Base-by-base conservation (phyloP, 352 stramenopile species). In the Globisporangium middletonii region DNA sequence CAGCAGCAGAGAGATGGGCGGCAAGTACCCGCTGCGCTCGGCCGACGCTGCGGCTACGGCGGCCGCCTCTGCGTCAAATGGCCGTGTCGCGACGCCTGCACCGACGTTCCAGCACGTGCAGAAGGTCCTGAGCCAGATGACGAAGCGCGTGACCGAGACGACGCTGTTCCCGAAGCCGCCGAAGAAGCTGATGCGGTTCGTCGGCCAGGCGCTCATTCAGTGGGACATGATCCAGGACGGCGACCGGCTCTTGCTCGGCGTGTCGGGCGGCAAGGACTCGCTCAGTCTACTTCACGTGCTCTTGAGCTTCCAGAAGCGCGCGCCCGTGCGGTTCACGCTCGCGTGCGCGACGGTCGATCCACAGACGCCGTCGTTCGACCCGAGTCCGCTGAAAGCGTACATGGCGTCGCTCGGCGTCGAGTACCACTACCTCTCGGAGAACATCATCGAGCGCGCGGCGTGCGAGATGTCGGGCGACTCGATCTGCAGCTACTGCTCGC, bases 221-320 rank as follows among this genome's bases (percentile, higher is more conserved):
- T 98, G 88, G 88, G 68, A 95, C 60, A 98, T 99, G 94, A 96
- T 99, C 54, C 69, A 98, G 66, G 89, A 97, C 49, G 96, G 96
- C 18, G 96, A 99, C 73, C 74, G 90, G 4, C 69, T 99, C 45
- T 71, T 98, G 30, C 75, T 99, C 8, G 97, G 96, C 15, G 74
- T 99, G 7, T 98, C 90, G 11, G 97, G 97, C 28, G 97, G 97
- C 33, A 99, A 99, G 73, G 97, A 99, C 69, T 98, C 92, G n/a
- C 71, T 99, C 23, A 96, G 76, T 56, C 76, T 99, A 57, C 73
- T 99, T 42, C 97, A 99, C 68, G 87, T 97, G 49, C 72, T 99
- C 43, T 69, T 99, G 16, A 79, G 92, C 56, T 90, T 98, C 63
- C 86, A 99, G 63, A 91, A 92, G 60, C 92, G 94, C 43, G 75